Percentiles rank a stretch among this genome's conserved stretches.
These are phyloP conservation scores for Solanum gandarillasii DNA, from an alignment of 257 asterid genomes.

Conservation along the genomic window DNA sequence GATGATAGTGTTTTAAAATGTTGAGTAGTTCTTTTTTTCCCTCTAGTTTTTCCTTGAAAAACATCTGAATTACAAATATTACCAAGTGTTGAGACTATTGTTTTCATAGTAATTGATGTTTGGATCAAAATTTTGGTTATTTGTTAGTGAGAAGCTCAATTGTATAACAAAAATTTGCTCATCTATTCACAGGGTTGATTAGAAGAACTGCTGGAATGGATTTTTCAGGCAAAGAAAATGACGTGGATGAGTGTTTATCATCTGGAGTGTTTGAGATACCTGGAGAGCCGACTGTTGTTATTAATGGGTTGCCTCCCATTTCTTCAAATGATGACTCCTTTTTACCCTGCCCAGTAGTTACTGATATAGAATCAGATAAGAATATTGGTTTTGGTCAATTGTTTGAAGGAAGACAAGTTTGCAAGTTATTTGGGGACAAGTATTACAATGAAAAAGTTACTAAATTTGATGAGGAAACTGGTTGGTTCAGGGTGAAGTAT, in stretches of 20 bases:
- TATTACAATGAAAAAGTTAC: conserved; percentile 27
- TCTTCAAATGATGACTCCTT: conserved; percentile 6
- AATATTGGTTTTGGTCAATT: conserved; percentile 38
- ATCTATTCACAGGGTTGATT: neutral
- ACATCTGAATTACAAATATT: too few species aligned
- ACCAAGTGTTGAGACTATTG: neutral
- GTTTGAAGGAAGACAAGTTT: conserved; percentile 53
- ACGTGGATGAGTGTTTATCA: conserved; percentile 9
- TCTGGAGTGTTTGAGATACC: conserved; percentile 11
- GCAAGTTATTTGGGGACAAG: conserved; percentile 28
- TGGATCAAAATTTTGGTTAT: neutral
- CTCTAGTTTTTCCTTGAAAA: too few species aligned
- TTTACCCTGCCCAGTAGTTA: conserved; percentile 3
- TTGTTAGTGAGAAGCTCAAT: neutral
- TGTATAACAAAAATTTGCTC: neutral
- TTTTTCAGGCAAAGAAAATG: conserved; percentile 4
- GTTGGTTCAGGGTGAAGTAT: conserved; percentile 55
- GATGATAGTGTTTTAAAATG: too few species aligned
- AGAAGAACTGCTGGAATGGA: conserved; percentile 19
- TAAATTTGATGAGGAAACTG: conserved; percentile 31
- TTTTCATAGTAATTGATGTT: neutral
- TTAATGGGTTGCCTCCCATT: conserved; percentile 34
- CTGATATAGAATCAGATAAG: conserved; percentile 6
- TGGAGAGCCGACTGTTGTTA: conserved; percentile 38
- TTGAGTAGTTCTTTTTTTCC: too few species aligned